These are phyloP conservation scores for Penicillium glabrum DNA, from an alignment of 2,329 filamentous ascomycete genomes.

Conservation along the genomic window DNA sequence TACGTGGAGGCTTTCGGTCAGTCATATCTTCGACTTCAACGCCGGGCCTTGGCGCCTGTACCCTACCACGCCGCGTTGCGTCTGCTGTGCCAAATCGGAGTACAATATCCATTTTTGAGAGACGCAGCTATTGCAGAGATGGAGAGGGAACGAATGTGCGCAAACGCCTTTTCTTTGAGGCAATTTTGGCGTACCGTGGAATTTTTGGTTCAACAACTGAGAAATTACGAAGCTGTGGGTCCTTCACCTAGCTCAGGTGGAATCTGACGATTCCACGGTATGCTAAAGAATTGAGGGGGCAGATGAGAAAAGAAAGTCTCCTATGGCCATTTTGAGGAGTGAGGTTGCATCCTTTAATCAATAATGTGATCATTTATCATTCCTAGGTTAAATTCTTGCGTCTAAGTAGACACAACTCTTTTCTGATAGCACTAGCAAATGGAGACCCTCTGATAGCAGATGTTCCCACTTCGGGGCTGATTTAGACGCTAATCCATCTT, in stretches of 20 bases:
- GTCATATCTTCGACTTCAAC: neutral
- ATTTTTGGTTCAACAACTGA: neutral
- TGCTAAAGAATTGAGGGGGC: neutral
- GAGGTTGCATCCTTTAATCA: no score
- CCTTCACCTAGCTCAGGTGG: neutral
- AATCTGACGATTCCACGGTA: neutral
- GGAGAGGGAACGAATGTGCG: neutral
- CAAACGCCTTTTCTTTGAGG: neutral
- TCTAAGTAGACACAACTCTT: no score
- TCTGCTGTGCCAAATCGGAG: neutral
- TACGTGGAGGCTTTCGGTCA: neutral
- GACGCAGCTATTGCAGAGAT: neutral
- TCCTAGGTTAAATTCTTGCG: no score
- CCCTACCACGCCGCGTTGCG: neutral
- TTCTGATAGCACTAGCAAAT: no score
- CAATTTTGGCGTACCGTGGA: neutral
- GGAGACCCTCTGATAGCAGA: no score
- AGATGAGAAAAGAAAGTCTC: neutral
- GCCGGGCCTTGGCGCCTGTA: neutral
- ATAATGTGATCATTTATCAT: no score
- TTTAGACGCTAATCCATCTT: no score
- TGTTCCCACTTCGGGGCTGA: no score
- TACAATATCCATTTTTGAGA: neutral
- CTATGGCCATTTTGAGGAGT: no score
- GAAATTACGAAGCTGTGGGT: neutral